A percentile compares a stretch with the other conserved stretches of the same genome.
Conservation (phyloP, 257 asterid genomes). For the Petunia secreta region DNA sequence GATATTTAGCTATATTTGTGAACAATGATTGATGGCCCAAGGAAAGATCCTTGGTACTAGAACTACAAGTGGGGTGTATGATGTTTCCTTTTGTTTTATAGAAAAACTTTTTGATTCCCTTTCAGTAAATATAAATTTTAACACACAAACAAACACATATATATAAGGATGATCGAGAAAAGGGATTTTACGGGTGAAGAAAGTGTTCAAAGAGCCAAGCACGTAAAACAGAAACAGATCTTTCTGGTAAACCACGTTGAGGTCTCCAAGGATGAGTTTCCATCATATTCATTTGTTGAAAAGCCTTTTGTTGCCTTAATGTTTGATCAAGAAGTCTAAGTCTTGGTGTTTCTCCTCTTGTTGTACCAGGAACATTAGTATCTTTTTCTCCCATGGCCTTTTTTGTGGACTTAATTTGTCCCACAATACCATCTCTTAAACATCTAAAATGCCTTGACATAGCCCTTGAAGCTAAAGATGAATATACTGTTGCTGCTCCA, state of each 20-base stretch:
- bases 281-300: slow-evolving; percentile 82
- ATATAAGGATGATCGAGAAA: background rate
- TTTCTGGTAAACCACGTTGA: slow-evolving; percentile 80
- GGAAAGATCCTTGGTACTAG: slow-evolving; percentile 29
- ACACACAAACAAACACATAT: background rate
- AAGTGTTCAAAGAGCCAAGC: slow-evolving; percentile 99
- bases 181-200: slow-evolving; percentile 71
- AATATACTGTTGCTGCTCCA: slow-evolving; percentile 72
- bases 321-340: slow-evolving; percentile 73
- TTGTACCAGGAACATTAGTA: slow-evolving; percentile 45
- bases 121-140: slow-evolving; percentile 16
- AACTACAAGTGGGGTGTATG: slow-evolving; percentile 31
- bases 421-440: slow-evolving; percentile 65
- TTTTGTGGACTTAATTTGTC: slow-evolving; percentile 60
- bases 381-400: slow-evolving; percentile 82
- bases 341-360: slow-evolving; percentile 82
- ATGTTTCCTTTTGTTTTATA: slow-evolving; percentile 12
- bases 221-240: slow-evolving; percentile 75
- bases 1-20: slow-evolving; percentile 33
- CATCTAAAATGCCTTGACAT: slow-evolving; percentile 90
- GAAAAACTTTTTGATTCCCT: slow-evolving; percentile 28
- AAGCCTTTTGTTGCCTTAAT: slow-evolving; percentile 72
- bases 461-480: slow-evolving; percentile 71
- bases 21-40: slow-evolving; percentile 46
- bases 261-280: slow-evolving; percentile 94